Conservation (phyloP, 495 filamentous ascomycete species). For the Parachaetomium inaequale region DNA sequence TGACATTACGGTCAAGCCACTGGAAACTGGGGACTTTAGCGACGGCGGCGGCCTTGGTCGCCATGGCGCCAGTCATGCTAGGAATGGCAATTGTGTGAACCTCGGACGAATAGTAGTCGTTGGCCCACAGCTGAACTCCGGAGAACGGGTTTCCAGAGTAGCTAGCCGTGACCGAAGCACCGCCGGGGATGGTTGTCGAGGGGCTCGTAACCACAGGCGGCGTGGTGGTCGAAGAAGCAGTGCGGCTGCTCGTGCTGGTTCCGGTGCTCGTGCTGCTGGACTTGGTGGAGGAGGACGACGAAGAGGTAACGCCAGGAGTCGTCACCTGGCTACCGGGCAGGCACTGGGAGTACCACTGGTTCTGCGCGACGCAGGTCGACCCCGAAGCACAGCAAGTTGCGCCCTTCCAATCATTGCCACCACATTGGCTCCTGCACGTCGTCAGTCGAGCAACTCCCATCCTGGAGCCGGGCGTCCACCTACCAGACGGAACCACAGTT, state of each 20-base stretch:
- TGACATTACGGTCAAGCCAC: constrained; percentile 62
- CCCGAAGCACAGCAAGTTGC: constrained; percentile 46
- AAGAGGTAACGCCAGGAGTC: constrained; percentile 8
- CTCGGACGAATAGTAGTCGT: constrained; percentile 57
- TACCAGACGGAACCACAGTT: constrained; percentile 37
- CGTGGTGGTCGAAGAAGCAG: constrained; percentile 6
- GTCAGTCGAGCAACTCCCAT: background rate
- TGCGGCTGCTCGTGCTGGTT: constrained; percentile 9
- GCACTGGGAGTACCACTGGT: constrained; percentile 52
- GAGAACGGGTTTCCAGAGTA: constrained; percentile 52
- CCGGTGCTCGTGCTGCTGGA: constrained; percentile 15
- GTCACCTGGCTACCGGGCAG: constrained; percentile 30
- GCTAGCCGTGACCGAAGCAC: constrained; percentile 29
- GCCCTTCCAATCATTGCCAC: constrained; percentile 46
- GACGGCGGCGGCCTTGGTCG: constrained; percentile 49
- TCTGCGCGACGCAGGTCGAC: constrained; percentile 42
- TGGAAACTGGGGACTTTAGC: constrained; percentile 68
- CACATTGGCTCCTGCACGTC: constrained; percentile 45
- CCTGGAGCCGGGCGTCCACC: background rate
- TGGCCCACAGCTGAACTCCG: constrained; percentile 53
- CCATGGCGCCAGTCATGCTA: constrained; percentile 39
- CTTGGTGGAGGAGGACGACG: background rate
- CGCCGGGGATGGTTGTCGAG: constrained; percentile 16
- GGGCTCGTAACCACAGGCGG: constrained; percentile 5
- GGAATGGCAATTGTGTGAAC: constrained; percentile 51